Conservation (phyloP, 768 basidiomycete genomes). For the Lactarius hengduanensis region DNA sequence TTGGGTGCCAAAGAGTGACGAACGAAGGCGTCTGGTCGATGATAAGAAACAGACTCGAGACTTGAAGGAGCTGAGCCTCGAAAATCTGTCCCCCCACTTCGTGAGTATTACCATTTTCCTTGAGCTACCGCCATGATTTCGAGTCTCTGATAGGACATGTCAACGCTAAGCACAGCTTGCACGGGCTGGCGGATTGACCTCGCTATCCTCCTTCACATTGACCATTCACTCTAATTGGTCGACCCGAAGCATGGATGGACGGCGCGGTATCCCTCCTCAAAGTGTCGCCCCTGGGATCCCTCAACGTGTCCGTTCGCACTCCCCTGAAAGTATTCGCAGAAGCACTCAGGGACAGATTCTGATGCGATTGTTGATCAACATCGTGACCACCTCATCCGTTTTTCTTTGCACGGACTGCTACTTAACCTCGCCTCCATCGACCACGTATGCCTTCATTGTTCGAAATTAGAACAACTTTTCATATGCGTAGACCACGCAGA, state of each 20-base stretch:
- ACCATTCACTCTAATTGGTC: conserved; percentile 41
- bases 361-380: conserved; percentile 52
- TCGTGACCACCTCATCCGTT: conserved; percentile 47
- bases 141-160: conserved; percentile 49
- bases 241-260: conserved; percentile 43
- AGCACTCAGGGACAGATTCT: conserved; percentile 48
- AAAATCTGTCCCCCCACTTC: conserved; percentile 59
- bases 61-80: conserved; percentile 55
- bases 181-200: conserved; percentile 38
- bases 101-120: conserved; percentile 41
- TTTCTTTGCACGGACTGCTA: conserved; percentile 65
- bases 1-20: conserved; percentile 70
- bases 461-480: conserved; percentile 60
- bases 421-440: conserved; percentile 50
- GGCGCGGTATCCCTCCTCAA: conserved; percentile 45
- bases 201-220: conserved; percentile 57
- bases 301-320: conserved; percentile 51
- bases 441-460: conserved; percentile 55
- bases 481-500: conserved; percentile 49
- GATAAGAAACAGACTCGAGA: conserved; percentile 46
- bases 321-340: conserved; percentile 35
- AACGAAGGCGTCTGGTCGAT: conserved; percentile 56
- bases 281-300: conserved; percentile 49
- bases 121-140: background rate
- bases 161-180: conserved; percentile 44